Percentiles rank a stretch among this genome's conserved stretches.
Evolutionary conservation across 352 stramenopile species (phyloP).

Genomic region (Phytophthora litchii): DNA sequence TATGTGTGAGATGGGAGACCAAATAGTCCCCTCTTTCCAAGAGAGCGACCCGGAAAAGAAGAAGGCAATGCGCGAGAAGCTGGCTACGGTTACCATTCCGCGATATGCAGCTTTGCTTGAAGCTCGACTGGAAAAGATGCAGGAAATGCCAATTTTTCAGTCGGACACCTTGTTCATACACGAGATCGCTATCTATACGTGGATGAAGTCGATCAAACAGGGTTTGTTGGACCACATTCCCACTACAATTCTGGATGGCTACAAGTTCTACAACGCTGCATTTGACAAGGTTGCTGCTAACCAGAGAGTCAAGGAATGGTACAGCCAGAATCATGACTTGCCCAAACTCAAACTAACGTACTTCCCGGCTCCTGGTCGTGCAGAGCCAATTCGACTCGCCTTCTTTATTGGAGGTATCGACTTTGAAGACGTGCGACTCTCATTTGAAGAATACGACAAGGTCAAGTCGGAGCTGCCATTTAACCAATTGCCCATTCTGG

Average conservation of each 20-base stretch:
- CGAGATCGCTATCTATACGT: conserved; percentile 41
- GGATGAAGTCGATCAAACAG: conserved; percentile 28
- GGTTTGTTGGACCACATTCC: conserved; percentile 50
- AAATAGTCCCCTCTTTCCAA: conserved; percentile 32
- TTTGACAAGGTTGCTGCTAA: conserved; percentile 38
- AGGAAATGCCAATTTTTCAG: conserved; percentile 39
- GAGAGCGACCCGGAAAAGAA: conserved; percentile 47
- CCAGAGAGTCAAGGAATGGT: conserved; percentile 41
- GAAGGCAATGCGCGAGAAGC: conserved; percentile 38
- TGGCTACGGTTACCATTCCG: conserved; percentile 35
- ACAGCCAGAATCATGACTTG: conserved; percentile 21
- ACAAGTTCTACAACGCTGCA: conserved; percentile 30
- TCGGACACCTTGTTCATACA: conserved; percentile 39
- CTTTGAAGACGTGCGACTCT: conserved; percentile 56
- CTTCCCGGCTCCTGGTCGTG: conserved; percentile 44
- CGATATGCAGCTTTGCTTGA: conserved; percentile 37
- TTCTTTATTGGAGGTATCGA: conserved; percentile 52
- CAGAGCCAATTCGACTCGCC: conserved; percentile 54
- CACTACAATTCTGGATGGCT: conserved; percentile 33
- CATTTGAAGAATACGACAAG: conserved; percentile 34
- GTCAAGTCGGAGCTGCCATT: conserved; percentile 48
- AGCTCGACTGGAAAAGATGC: conserved; percentile 37
- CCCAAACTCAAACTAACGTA: conserved; percentile 60
- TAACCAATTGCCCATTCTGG: conserved; percentile 50
- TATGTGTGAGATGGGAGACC: conserved; percentile 38